A percentile compares a stretch with the other conserved stretches of the same genome.
Evolutionary conservation across 2,329 filamentous ascomycete species (phyloP).

Genomic region (Cladosporium sp.): DNA sequence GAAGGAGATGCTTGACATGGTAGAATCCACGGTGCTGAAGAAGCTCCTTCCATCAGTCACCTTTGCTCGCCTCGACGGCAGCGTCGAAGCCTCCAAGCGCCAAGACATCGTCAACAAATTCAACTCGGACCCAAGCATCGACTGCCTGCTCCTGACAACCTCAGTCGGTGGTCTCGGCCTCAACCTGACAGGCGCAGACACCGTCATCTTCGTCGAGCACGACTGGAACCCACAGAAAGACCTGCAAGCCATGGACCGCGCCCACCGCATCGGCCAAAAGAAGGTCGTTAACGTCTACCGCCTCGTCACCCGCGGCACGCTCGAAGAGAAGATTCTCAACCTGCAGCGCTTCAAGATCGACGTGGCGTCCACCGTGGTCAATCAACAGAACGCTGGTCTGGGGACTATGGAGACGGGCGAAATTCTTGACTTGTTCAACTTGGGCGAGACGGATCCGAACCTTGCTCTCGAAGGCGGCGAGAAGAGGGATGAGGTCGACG

Average conservation of each 20-base stretch:
- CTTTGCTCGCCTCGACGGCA: slow-evolving; percentile 88
- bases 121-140: slow-evolving; percentile 95
- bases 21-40: slow-evolving; percentile 87
- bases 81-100: slow-evolving; percentile 85
- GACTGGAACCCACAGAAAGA: slow-evolving; percentile 99
- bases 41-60: slow-evolving; percentile 89
- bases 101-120: slow-evolving; percentile 99
- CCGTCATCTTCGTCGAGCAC: slow-evolving; percentile 98
- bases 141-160: slow-evolving; percentile 88
- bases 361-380: slow-evolving; percentile 94
- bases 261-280: slow-evolving; percentile 97
- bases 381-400: slow-evolving; percentile 95
- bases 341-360: slow-evolving; percentile 99
- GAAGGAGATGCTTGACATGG: slow-evolving; percentile 99
- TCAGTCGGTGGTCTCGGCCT: slow-evolving; percentile 91
- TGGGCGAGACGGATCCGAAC: slow-evolving; percentile 64
- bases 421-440: slow-evolving; percentile 91
- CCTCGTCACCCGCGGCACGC: slow-evolving; percentile 86
- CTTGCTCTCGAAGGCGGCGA: slow-evolving; percentile 30
- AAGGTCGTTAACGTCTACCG: slow-evolving; percentile 99
- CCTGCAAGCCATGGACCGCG: slow-evolving; percentile 97
- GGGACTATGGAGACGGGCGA: slow-evolving; percentile 98
- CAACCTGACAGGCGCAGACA: slow-evolving; percentile 94
- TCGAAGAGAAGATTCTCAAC: slow-evolving; percentile 95
- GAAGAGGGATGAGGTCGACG: slow-evolving; percentile 66